Percentiles rank a stretch among this genome's conserved stretches.
phyloP scores from a whole-genome alignment of 225 moss, liverwort and hornwort genomes.

The Neckera pumila region DNA sequence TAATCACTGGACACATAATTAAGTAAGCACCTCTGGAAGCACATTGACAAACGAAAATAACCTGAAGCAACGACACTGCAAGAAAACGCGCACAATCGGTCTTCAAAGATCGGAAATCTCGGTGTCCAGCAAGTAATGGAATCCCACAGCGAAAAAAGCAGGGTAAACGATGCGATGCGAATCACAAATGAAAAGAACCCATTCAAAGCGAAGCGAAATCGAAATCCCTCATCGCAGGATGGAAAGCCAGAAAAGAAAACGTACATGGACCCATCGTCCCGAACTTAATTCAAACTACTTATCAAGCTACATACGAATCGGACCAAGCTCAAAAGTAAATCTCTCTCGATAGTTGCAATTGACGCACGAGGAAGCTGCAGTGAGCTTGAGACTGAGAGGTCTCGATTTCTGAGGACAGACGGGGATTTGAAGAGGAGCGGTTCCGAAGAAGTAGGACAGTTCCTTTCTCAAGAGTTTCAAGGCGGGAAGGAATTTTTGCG shows the following conservation, averaged over 20 bases:
- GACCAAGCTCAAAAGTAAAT: neutral
- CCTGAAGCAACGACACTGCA: neutral
- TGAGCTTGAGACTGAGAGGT: neutral
- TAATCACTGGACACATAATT: neutral
- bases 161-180: neutral
- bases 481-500: neutral
- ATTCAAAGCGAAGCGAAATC: neutral
- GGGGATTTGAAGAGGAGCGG: neutral
- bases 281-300: neutral
- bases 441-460: neutral
- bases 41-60: neutral
- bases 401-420: neutral
- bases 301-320: neutral
- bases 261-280: neutral
- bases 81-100: neutral
- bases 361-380: neutral
- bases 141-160: neutral
- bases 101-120: neutral
- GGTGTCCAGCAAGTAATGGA: neutral
- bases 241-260: neutral
- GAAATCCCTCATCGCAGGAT: neutral
- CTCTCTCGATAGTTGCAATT: neutral
- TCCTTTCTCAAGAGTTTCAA: neutral
- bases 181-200: neutral
- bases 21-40: neutral